Evolutionary conservation across 108 stramenopile genomes (phyloP).

Genomic region (Nannochloropsis gaditana): DNA sequence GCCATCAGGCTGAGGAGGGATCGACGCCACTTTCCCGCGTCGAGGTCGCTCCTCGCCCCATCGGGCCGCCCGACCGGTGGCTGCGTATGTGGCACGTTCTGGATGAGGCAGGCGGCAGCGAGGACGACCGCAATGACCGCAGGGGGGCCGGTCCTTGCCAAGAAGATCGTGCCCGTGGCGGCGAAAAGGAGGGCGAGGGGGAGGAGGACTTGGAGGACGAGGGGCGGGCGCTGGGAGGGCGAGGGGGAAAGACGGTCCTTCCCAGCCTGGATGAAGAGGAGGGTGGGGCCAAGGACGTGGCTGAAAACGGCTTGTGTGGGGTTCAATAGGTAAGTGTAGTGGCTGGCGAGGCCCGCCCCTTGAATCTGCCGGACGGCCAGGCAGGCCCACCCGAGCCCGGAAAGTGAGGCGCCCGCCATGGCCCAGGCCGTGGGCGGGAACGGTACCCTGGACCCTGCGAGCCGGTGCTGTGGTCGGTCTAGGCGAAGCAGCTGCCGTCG

Average conservation of each 20-base stretch:
- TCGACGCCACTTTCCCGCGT: background rate
- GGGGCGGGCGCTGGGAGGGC: background rate
- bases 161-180: background rate
- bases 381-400: background rate
- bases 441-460: background rate
- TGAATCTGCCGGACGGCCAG: background rate
- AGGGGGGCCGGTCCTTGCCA: background rate
- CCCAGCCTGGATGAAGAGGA: background rate
- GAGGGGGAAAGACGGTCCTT: background rate
- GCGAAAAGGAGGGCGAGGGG: background rate
- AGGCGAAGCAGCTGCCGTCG: background rate
- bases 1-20: background rate
- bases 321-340: background rate
- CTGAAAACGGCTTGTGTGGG: background rate
- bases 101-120: background rate
- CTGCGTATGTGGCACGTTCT: background rate
- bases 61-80: background rate
- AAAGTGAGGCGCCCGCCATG: background rate
- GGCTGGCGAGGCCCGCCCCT: background rate
- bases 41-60: background rate
- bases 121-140: background rate
- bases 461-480: background rate
- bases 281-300: background rate
- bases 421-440: background rate
- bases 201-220: background rate